Base-by-base conservation (phyloP, 2,329 filamentous ascomycete species). In the Fusarium subtropicale region DNA sequence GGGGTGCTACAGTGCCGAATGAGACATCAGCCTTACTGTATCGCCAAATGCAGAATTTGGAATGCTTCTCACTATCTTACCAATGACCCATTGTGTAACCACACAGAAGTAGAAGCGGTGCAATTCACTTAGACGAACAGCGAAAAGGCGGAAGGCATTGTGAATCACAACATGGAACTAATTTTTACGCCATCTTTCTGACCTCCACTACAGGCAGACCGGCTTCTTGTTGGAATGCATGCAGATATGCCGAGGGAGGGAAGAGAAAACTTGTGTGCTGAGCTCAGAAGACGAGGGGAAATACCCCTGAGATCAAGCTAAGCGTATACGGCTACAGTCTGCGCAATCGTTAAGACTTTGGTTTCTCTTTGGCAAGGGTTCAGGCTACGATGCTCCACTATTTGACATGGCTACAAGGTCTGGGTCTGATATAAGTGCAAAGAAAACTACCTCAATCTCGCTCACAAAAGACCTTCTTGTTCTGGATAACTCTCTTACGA, bases 361-460 rank as follows among this genome's bases (percentile, higher is more conserved):
- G 10, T 38, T 16, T n/a, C 9, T 9, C 16, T 36, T 26, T n/a
- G 6, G 18, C 47, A 51, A 16, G 47, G 33, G 47, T 38, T 38
- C 6, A 24, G 16, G 10, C 22, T 1, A 28, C 7, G 11, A 8
- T 51, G 39, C 48, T 41, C 48, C 48, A 51, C 48, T 38, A 51
- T 51, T 28, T 11, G 12, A 38, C 47, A 51, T 28, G 47, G 47
- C 47, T 20, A 39, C 28, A 34, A 24, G 15, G 46, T 34, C 31
- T n/a, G 13, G 16, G 18, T 11, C 24, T 26, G 7, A 7, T 7
- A 39, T 12, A 51, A 20, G 16, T 16, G 4, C 16, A 36, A 16
- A 5, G 26, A 36, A 60, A 60, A 60, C 56, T 15, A 18, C 28
- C 58, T 38, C 58, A 60, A 52, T 60, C 24, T 28, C 56, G 18